These are phyloP conservation scores for Malus sylvestris DNA, from an alignment of 306 rosid genomes.

Conservation along the genomic window DNA sequence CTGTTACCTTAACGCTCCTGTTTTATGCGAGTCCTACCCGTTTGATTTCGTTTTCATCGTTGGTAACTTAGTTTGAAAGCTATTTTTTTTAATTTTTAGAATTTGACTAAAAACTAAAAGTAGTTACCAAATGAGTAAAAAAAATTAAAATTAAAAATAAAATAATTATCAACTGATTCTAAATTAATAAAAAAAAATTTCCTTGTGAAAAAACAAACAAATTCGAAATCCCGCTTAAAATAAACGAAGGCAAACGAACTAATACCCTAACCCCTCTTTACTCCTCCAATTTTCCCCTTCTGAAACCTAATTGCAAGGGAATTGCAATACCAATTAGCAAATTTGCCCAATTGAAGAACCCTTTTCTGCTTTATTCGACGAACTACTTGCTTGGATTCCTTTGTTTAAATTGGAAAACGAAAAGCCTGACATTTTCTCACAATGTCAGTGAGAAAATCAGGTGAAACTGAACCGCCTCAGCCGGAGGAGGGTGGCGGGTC, in stretches of 20 bases:
- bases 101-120: too few relatives aligned
- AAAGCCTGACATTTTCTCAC: slow-evolving; percentile 29
- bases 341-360: slow-evolving; percentile 13
- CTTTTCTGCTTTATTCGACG: background rate
- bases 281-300: background rate
- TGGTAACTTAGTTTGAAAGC: too few relatives aligned
- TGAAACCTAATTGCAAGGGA: background rate
- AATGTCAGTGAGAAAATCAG: slow-evolving; percentile 46
- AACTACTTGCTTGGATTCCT: background rate
- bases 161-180: too few relatives aligned
- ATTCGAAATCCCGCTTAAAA: background rate
- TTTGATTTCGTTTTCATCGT: too few relatives aligned
- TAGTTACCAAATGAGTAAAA: too few relatives aligned
- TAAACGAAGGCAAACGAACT: background rate
- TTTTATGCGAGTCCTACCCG: too few relatives aligned
- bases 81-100: too few relatives aligned
- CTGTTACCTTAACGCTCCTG: rapidly evolving
- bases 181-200: too few relatives aligned
- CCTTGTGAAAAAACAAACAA: background rate
- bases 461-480: slow-evolving; percentile 32
- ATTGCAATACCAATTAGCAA: background rate
- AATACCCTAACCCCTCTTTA: slow-evolving; percentile 4
- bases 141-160: too few relatives aligned
- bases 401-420: background rate
- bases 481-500: slow-evolving; percentile 59